Evolutionary conservation across 441 rosid species (phyloP).

Genomic region (Adansonia madagascariensis): DNA sequence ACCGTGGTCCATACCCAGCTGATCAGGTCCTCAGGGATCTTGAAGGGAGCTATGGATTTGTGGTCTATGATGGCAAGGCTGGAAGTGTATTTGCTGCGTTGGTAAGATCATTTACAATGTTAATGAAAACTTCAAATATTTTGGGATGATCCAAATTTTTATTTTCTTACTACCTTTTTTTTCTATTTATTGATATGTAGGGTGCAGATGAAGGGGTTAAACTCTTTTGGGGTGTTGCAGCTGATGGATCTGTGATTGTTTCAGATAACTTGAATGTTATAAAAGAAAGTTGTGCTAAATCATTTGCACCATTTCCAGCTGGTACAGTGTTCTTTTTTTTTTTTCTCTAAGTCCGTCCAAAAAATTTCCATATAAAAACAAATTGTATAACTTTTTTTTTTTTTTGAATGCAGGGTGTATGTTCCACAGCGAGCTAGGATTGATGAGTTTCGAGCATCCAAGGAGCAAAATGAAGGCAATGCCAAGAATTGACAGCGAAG

Average conservation of each 20-base stretch:
- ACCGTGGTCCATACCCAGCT: constrained; percentile 95
- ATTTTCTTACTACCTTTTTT: background rate
- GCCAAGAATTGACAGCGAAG: constrained; percentile 91
- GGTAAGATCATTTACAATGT: constrained; percentile 39
- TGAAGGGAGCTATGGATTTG: constrained; percentile 87
- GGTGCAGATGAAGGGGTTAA: constrained; percentile 68
- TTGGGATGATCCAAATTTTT: background rate
- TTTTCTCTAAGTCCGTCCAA: background rate
- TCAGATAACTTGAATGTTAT: constrained; percentile 70
- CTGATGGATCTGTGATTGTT: constrained; percentile 79
- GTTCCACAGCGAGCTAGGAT: constrained; percentile 82
- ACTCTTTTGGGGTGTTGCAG: constrained; percentile 85
- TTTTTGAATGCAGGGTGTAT: constrained; percentile 58
- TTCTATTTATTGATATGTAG: constrained; percentile 36
- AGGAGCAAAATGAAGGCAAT: constrained; percentile 69
- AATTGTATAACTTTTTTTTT: background rate
- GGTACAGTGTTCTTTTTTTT: constrained; percentile 35
- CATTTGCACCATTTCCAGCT: constrained; percentile 85
- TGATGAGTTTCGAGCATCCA: constrained; percentile 95
- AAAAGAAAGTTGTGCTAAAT: constrained; percentile 85
- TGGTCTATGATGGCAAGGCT: constrained; percentile 71
- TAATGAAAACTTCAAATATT: no score
- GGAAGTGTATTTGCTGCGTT: constrained; percentile 74
- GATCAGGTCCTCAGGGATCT: constrained; percentile 84
- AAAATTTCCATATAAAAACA: background rate